Conservation (phyloP, 495 filamentous ascomycete genomes). For the Penicillium waksmanii region DNA sequence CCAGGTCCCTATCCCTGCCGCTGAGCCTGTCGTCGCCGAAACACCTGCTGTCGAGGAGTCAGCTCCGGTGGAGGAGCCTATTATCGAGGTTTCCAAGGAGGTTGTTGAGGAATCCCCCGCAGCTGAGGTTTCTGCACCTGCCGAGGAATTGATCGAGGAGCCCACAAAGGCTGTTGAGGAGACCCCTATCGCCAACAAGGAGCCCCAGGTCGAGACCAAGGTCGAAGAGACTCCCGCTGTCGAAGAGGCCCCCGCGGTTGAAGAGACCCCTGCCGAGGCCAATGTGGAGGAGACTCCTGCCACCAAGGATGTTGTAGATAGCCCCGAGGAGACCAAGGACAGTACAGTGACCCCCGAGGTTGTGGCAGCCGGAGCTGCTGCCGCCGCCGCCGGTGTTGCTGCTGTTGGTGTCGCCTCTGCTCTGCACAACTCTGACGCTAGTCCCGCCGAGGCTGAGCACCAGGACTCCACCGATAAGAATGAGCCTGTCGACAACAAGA, state of each 20-base stretch:
- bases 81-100: slow-evolving; percentile 7
- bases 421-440: slow-evolving; percentile 23
- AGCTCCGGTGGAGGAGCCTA: not conserved
- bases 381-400: slow-evolving; percentile 28
- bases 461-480: slow-evolving; percentile 20
- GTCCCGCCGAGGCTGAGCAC: slow-evolving; percentile 15
- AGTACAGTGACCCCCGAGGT: slow-evolving; percentile 26
- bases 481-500: slow-evolving; percentile 3
- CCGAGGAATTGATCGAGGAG: slow-evolving; percentile 9
- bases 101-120: slow-evolving; percentile 1
- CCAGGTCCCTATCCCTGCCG: not conserved
- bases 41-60: not conserved
- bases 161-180: slow-evolving; percentile 8
- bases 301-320: slow-evolving; percentile 16
- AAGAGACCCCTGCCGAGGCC: not conserved
- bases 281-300: not conserved
- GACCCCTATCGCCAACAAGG: not conserved
- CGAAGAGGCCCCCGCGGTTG: not conserved
- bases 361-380: slow-evolving; percentile 33
- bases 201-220: not conserved
- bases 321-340: slow-evolving; percentile 27
- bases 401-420: slow-evolving; percentile 26
- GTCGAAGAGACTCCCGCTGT: not conserved
- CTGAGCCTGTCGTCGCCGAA: slow-evolving; percentile 7
- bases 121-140: not conserved